phyloP scores from a whole-genome alignment of 805 yeast species.

The Wickerhamomyces bisporus region DNA sequence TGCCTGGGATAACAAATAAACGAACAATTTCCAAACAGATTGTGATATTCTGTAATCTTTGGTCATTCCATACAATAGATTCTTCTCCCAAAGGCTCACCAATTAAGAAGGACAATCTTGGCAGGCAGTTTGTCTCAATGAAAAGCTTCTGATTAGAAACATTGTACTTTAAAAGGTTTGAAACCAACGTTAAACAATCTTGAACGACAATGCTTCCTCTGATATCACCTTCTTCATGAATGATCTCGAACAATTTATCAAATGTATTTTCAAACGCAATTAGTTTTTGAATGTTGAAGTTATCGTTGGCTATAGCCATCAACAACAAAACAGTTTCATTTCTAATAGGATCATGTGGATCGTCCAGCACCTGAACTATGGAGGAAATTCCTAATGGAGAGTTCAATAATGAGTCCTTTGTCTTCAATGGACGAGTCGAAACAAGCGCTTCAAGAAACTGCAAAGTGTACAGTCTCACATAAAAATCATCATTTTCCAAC shows the following conservation, averaged over 20 bases:
- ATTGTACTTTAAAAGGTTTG: conserved; percentile 72
- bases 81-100: conserved; percentile 50
- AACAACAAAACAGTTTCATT: conserved; percentile 84
- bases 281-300: conserved; percentile 81
- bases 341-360: conserved; percentile 76
- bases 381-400: conserved; percentile 79
- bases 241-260: conserved; percentile 72
- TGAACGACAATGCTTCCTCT: conserved; percentile 87
- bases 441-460: conserved; percentile 83
- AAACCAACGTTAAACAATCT: conserved; percentile 75
- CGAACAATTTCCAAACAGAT: conserved; percentile 69
- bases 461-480: conserved; percentile 71
- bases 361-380: conserved; percentile 58
- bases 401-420: conserved; percentile 67
- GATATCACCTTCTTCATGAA: conserved; percentile 83
- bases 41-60: conserved; percentile 59
- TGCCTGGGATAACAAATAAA: conserved; percentile 68
- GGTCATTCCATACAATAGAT: conserved; percentile 69
- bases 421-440: conserved; percentile 64
- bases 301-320: conserved; percentile 75
- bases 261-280: conserved; percentile 94
- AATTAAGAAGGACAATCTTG: conserved; percentile 56
- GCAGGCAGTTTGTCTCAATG: conserved; percentile 76
- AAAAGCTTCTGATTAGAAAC: conserved; percentile 87
- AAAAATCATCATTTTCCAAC: conserved; percentile 58